Base-by-base conservation (phyloP, 176 grass and related monocot genomes). In the Thinopyrum elongatum region DNA sequence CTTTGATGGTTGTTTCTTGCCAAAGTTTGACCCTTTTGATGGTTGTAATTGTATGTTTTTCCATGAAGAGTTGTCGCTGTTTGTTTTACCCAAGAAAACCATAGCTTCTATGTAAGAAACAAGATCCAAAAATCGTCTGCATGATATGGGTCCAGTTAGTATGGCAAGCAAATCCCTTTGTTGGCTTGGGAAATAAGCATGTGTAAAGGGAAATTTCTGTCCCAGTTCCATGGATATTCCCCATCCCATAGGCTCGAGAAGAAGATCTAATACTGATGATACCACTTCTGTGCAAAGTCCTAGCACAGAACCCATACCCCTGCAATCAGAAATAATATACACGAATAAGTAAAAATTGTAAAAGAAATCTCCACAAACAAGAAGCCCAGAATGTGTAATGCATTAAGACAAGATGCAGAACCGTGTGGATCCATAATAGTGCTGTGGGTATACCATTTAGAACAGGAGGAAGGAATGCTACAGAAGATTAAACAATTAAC, bases 191-290 rank as follows among this genome's bases (percentile, higher is more conserved):
- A 98, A 95, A 81, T 95, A 98, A 70, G 87, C 65, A 92, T 87
- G 74, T 63, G 85, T 82, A 87, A 85, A 86, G 63, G 91, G 89
- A 64, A 88, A 90, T 66, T 80, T 88, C 55, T 85, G 81, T 76
- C 93, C 95, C 62, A 90, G 14, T 83, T 93, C 91, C 76, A 91
- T 82, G 71, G 80, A 87, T 84, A 98, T 49, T 57, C 91, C 89
- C 93, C 95, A 98, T 67, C 85, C 84, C 80, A 86, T 87, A 76
- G 95, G 95, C 83, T 90, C 86, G 19, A 90, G 82, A 85, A 95
- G 90, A 84, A 95, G 80, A 85, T 98, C 91, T 80, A 98, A 83
- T 77, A 93, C 84, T 9, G 89, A 95, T 29, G 78, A 93, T 68
- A 93, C 91, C 70, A 95, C 49, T 75, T 77, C 85, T 55, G 69